These are phyloP conservation scores for Pseudogymnoascus pannorum DNA, from an alignment of 2,329 filamentous ascomycete genomes.

Conservation along the genomic window DNA sequence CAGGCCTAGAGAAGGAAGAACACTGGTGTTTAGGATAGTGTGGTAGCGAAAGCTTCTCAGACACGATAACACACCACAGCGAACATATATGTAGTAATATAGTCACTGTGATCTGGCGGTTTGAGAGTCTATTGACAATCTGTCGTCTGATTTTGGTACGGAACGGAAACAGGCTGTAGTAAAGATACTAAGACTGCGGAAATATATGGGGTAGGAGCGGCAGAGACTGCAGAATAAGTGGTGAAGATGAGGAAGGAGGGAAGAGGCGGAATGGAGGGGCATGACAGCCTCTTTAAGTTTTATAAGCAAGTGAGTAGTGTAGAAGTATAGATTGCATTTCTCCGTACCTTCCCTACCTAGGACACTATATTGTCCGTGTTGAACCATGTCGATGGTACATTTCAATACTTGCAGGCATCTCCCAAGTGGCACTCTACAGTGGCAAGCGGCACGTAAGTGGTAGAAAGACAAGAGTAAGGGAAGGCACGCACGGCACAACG, in stretches of 20 bases:
- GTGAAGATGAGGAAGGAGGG: neutral
- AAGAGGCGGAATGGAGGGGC: neutral
- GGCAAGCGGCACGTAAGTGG: neutral
- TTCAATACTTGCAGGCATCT: neutral
- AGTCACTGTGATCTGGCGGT: neutral
- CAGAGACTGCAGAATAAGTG: neutral
- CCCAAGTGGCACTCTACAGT: neutral
- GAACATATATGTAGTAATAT: neutral
- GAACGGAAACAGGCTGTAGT: neutral
- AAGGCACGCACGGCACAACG: neutral
- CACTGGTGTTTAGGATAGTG: neutral
- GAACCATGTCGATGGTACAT: neutral
- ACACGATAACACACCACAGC: neutral
- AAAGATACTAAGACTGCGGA: neutral
- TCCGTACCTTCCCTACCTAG: neutral
- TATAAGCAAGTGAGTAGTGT: neutral
- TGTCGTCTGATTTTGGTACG: neutral
- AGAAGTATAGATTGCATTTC: neutral
- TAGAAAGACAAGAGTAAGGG: neutral
- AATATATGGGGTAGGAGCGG: neutral
- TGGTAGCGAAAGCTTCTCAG: neutral
- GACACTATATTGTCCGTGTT: neutral
- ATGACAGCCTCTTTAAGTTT: neutral
- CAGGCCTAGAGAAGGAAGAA: neutral
- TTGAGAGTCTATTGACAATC: neutral